Base-by-base conservation (phyloP, 768 basidiomycete genomes). In the Lepiota venenata region DNA sequence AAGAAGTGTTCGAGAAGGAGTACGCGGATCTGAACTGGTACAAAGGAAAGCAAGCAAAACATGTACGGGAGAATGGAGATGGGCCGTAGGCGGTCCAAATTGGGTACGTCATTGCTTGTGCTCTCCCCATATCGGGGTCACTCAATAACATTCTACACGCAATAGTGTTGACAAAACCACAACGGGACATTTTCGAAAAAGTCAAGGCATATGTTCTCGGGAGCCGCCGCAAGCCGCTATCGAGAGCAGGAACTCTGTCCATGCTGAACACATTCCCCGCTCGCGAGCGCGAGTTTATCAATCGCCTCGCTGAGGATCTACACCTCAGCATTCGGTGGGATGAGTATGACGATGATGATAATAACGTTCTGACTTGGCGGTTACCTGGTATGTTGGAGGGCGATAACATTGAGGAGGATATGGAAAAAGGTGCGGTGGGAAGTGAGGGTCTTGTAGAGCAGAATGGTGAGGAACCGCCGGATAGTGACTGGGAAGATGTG, bases 1-100 rank as follows among this genome's bases (percentile, higher is more conserved):
- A 81, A 52, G 94, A 96, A 53, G 78, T 91, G 2, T 99, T 96
- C 59, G 88, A 97, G 77, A 88, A 84, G 69, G 95, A 96, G 66
- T 90, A 87, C 60, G 84, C 87, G 6, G 96, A 98, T 65, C 58
- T 84, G 61, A 94, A 87, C 61, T 98, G 93, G 92, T 90, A 88
- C 69, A 95, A 93, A 71, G 92, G 94, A 11, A 97, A 98, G 73
- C 93, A 94, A 65, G 73, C 72, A 37, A 92, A 87, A 66, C 81
- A 87, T 62, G 62, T 81, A 41, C 80, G 82, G 56, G 83, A 84
- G 60, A n/a, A 74, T 84, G 73, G 88, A 88, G 63, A 70, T 75
- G 56, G 83, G 76, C 25, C 76, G 70, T 63, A 84, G 76, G 65
- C 79, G 74, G 66, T 73, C 74, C 2, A 80, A 82, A 51, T 70